Conservation (phyloP, 192 early-diverging fungal genomes). For the Haplosporangium gracile region DNA sequence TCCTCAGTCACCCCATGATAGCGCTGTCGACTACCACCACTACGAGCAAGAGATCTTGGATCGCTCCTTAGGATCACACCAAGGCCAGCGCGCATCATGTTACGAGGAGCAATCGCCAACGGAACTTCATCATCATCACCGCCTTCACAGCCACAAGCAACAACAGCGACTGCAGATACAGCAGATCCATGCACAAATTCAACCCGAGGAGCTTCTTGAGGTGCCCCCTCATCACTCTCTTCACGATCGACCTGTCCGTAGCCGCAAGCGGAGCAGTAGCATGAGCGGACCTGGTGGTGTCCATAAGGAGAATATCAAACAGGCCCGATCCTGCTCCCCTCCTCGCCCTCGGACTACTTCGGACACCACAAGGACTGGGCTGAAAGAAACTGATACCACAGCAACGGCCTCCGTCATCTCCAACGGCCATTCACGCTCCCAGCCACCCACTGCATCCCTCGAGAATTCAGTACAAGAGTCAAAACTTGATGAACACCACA, state of each 20-base stretch:
- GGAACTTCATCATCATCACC: neutral
- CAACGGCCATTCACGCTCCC: neutral
- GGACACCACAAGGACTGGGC: neutral
- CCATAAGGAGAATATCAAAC: conserved; percentile 21
- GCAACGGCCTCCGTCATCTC: neutral
- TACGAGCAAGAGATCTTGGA: neutral
- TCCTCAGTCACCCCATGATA: neutral
- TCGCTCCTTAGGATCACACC: neutral
- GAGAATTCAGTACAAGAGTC: neutral
- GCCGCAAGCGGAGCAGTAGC: conserved; percentile 25
- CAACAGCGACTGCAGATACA: neutral
- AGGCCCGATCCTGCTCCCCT: conserved; percentile 30
- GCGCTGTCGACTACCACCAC: neutral
- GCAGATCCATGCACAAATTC: neutral
- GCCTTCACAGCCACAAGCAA: neutral
- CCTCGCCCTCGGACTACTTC: conserved; percentile 1
- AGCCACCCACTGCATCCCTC: neutral
- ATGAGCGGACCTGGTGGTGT: conserved; percentile 20
- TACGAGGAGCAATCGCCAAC: neutral
- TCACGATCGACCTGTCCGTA: neutral
- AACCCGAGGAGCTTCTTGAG: neutral
- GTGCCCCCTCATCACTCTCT: neutral
- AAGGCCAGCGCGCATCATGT: neutral
- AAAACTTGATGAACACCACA: neutral
- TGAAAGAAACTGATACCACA: neutral